Evolutionary conservation across 2,329 filamentous ascomycete species (phyloP), one percentile per base, ranked within the genome.

Genomic region (Helminthosporium solani): DNA sequence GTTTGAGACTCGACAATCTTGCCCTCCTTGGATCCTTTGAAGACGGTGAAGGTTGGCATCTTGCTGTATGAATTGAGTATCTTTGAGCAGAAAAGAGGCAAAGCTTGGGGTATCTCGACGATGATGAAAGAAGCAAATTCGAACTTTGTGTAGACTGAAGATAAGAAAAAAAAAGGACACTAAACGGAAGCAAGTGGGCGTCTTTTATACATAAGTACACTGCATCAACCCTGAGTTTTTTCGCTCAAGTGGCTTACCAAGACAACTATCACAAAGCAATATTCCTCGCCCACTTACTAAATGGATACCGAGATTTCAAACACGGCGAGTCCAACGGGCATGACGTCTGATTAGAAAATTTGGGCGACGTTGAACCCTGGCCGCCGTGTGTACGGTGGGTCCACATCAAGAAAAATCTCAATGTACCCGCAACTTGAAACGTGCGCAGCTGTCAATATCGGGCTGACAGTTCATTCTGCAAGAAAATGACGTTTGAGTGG

Each of bases 21-120:
- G 57, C 83, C 82, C 46, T 78, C 76, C 54, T 80, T 74, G 53
- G 75, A 75, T 54, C 84, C 84, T 62, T 83, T 84, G 78, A 75
- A 86, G 46, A 85, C 80, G 31, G 80, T 85, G 73, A 84, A 84
- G 42, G 70, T 58, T 52, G 64, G 63, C 70, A 72, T 71, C 12
- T 33, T 63, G 46, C 16, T 47, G 34, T 14, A 18, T 19, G n/a
- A 33, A 28, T 41, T 1, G 40, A 25, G 11, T n/a, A 27, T 27
- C 28, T n/a, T 27, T 7, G 39, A 21, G 19, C 21, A 7, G 19
- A 11, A 31, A 31, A 31, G 14, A 7, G 9, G 23, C 5, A 5
- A 6, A 9, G 23, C 23, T n/a, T 31, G 8, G 28, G 12, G 28
- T 31, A 31, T 31, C 28, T 31, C 14, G 14, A 31, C 7, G 28